A percentile compares a stretch with the other conserved stretches of the same genome.
Evolutionary conservation across 1,284 basidiomycete species (phyloP).

Genomic region (Athelia sp.): DNA sequence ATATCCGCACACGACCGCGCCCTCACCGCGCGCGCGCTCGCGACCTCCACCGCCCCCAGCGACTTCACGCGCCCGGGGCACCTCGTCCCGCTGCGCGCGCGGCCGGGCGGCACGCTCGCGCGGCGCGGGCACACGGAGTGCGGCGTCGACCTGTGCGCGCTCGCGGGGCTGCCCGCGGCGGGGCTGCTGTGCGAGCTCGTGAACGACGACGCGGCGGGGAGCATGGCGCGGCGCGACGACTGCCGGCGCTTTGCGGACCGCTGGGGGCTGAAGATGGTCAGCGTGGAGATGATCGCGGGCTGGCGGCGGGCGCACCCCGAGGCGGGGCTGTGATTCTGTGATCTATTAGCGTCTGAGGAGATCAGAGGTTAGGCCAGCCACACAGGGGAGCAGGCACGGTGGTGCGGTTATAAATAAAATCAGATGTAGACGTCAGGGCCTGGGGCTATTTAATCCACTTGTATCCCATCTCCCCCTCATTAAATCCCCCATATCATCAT

Average conservation of each 20-base stretch:
- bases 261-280: slow-evolving; percentile 92
- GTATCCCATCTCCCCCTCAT: not conserved
- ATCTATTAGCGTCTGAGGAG: no score
- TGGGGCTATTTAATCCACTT: not conserved
- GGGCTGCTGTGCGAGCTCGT: slow-evolving; percentile 95
- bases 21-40: slow-evolving; percentile 80
- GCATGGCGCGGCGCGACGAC: slow-evolving; percentile 96
- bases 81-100: slow-evolving; percentile 89
- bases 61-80: slow-evolving; percentile 95
- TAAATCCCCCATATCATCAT: not conserved
- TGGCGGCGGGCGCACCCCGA: slow-evolving; percentile 20
- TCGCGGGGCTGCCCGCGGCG: slow-evolving; percentile 74
- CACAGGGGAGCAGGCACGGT: no score
- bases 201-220: slow-evolving; percentile 85
- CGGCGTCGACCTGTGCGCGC: slow-evolving; percentile 80
- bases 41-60: slow-evolving; percentile 53
- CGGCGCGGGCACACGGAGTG: slow-evolving; percentile 95
- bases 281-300: slow-evolving; percentile 75
- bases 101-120: slow-evolving; percentile 78
- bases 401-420: slow-evolving; percentile 1
- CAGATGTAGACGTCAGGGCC: not conserved
- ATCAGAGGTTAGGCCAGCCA: no score
- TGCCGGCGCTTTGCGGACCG: slow-evolving; percentile 89
- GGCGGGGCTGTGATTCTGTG: no score
- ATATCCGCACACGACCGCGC: slow-evolving; percentile 96